A percentile compares a stretch with the other conserved stretches of the same genome.
phyloP scores from a whole-genome alignment of 768 basidiomycete species.

The Trametes maxima region DNA sequence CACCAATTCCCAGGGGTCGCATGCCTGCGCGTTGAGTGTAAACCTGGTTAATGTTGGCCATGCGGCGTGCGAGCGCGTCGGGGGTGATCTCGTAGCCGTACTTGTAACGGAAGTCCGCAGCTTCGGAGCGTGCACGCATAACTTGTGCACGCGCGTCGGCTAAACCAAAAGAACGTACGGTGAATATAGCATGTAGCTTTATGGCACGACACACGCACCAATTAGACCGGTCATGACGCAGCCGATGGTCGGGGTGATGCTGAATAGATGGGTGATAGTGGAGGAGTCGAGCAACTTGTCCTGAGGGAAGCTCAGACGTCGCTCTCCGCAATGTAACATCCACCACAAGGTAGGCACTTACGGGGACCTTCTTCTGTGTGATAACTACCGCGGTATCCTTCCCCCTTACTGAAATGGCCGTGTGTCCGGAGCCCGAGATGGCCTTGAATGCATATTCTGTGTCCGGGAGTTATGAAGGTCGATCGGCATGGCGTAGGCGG shows the following conservation, averaged over 20 bases:
- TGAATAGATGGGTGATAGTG: conserved; percentile 93
- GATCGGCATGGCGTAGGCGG: too few relatives aligned
- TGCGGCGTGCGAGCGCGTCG: conserved; percentile 88
- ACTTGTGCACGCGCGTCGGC: conserved; percentile 95
- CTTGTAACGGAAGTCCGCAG: conserved; percentile 92
- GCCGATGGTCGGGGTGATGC: conserved; percentile 94
- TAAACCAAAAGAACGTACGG: conserved; percentile 33
- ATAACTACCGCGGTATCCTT: conserved; percentile 95
- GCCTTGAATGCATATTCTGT: conserved; percentile 99
- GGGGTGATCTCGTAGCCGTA: conserved; percentile 99
- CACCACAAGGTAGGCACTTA: conserved; percentile 44
- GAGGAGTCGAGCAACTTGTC: conserved; percentile 96
- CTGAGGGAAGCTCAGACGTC: conserved; percentile 42
- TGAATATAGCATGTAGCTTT: neutral
- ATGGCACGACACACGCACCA: conserved; percentile 50
- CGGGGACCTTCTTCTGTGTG: conserved; percentile 98
- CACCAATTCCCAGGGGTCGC: conserved; percentile 95
- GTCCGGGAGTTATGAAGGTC: neutral
- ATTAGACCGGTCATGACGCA: conserved; percentile 98
- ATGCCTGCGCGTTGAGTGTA: conserved; percentile 98
- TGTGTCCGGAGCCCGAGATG: conserved; percentile 95
- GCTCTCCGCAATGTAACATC: neutral
- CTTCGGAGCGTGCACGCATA: conserved; percentile 80
- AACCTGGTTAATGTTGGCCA: conserved; percentile 98
- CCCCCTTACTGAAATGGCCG: conserved; percentile 89